Base-by-base conservation (phyloP, 1,139 yeast genomes). In the Suhomyces anneliseae region DNA sequence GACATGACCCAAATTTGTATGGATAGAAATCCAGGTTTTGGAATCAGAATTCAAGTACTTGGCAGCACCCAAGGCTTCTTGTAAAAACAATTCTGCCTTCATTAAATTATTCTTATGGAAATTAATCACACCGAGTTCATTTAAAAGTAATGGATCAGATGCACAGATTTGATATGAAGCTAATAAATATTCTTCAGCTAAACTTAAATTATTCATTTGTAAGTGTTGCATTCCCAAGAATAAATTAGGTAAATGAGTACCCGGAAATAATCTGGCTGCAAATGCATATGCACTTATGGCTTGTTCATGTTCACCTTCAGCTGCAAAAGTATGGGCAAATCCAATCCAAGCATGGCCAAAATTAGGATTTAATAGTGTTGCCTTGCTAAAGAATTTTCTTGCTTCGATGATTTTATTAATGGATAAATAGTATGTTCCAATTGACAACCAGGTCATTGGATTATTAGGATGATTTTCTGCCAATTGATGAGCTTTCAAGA, bases 321-420 rank as follows among this genome's bases (percentile, higher is more conserved):
- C 87, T 0, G 97, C 97, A 77, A 90, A 95, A 0, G 99, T 92
- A 62, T 93, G 98, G 1, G 98, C 98, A 72, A 95, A 95, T 1
- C 98, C 99, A 41, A 95, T 84, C 99, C 99, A 95, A 1, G 98
- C 97, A 46, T 89, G 95, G 0, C 96, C 96, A 69, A 89, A 90
- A 55, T 86, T 88, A 1, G 99, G 96, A 56, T 90, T 87, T 54
- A 92, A 68, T 56, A 90, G 76, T 0, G 98, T 90, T 0, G 98
- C 93, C 63, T 90, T 92, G 47, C 95, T 85, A 65, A 92, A 95
- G 62, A 81, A 90, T 54, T 87, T 79, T 47, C 99, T 74, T 0
- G 98, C 97, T 56, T 92, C 98, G 7, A 83, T 67, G 11, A 88
- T 74, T 60, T 87, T 87, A 51, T 79, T 80, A 9, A 87, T 84